Evolutionary conservation across 2,329 filamentous ascomycete species (phyloP).

Genomic region (Colletotrichum paranaense): DNA sequence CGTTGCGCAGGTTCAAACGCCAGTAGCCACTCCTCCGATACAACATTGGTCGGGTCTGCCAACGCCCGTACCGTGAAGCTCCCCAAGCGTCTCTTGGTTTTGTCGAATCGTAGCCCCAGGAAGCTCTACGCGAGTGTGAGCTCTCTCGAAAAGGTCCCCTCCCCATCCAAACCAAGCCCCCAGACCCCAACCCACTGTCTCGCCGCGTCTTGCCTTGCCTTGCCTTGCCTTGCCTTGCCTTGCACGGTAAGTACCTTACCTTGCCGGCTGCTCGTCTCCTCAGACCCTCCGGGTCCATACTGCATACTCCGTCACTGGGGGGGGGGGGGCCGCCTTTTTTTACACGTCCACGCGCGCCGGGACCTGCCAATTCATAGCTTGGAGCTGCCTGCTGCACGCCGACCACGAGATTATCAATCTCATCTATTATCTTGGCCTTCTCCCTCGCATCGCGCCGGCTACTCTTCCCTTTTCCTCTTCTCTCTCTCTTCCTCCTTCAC

Average conservation of each 20-base stretch:
- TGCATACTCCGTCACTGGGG: slow-evolving; percentile 17
- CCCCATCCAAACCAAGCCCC: neutral
- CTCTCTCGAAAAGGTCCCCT: neutral
- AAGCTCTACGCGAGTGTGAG: slow-evolving; percentile 20
- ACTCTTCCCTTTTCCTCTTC: slow-evolving; percentile 14
- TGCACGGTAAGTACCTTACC: neutral
- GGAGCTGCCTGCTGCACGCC: neutral
- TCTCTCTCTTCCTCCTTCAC: neutral
- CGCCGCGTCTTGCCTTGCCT: neutral
- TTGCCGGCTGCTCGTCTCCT: slow-evolving; percentile 1
- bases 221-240: neutral
- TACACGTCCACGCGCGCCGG: neutral
- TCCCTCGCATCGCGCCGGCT: slow-evolving; percentile 20
- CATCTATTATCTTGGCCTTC: slow-evolving; percentile 32
- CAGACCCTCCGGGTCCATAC: slow-evolving; percentile 27
- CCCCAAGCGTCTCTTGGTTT: slow-evolving; percentile 18
- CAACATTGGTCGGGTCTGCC: slow-evolving; percentile 28
- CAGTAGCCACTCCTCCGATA: slow-evolving; percentile 28
- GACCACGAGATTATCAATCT: slow-evolving; percentile 29
- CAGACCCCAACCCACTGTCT: neutral
- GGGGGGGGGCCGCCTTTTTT: neutral
- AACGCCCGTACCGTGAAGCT: slow-evolving; percentile 17
- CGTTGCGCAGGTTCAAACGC: slow-evolving; percentile 23
- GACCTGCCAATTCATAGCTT: neutral
- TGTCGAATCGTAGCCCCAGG: slow-evolving; percentile 18